Evolutionary conservation across 73 alveolate genomes (phyloP), one percentile per base, ranked within the genome.

Genomic region (Breviolum minutum): DNA sequence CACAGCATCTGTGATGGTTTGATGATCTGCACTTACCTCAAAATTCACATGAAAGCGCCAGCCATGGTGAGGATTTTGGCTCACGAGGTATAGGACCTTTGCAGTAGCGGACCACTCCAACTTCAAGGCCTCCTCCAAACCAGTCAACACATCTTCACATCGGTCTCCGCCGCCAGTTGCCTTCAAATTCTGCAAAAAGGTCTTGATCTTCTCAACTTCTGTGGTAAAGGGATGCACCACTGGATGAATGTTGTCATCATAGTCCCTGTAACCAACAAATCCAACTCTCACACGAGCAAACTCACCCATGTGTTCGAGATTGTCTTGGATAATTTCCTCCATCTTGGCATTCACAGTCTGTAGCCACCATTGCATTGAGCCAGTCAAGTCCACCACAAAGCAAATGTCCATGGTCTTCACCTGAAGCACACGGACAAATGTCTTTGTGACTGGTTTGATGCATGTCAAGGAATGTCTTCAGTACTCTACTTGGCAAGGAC

Each of bases 41-140:
- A 89, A 89, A 7, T 69, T 27, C 20, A 17, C 7, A 12, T 89
- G 96, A 24, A 89, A 89, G n/a, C 96, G 70, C 96, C 96, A 89
- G 73, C 96, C 96, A 40, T 89, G 96, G n/a, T 89, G 79, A 9
- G 96, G 96, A 9, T 86, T 89, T 61, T 89, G 96, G 86, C 96
- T 89, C 86, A 89, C 7, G 74, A 89, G 17, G 71, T 40, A 89
- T 62, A 89, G 32, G 87, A 89, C 87, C 86, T 48, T 89, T 68
- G 96, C 79, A 22, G 96, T 89, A 8, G 96, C 68, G 48, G 73
- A 14, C 96, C 96, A 89, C 60, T 71, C 71, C 70, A 89, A 54
- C n/a, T 89, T 30, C 60, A 70, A 16, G 6, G 96, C 96, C 61
- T 71, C 86, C 73, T 89, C 86, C 86, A 89, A 22, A 62, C 96